phyloP scores from a whole-genome alignment of 1,139 yeast species.

The Debaryomyces nepalensis region DNA sequence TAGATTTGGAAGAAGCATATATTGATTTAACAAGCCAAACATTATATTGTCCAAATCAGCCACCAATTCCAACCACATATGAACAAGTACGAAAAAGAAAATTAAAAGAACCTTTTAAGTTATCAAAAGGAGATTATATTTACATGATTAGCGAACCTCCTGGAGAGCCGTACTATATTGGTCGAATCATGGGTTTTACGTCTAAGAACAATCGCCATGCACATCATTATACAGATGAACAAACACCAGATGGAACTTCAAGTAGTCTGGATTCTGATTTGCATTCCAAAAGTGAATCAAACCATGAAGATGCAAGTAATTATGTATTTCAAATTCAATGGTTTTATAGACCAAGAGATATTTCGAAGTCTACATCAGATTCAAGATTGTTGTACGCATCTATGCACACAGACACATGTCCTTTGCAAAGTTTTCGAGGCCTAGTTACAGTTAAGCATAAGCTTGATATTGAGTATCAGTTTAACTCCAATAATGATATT shows the following conservation, averaged over 20 bases:
- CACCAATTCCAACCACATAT: slow-evolving; percentile 18
- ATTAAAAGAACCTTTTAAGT: slow-evolving; percentile 24
- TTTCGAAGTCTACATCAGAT: slow-evolving; percentile 68
- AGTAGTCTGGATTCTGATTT: slow-evolving; percentile 1
- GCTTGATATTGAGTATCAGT: slow-evolving; percentile 60
- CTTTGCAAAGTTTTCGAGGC: slow-evolving; percentile 77
- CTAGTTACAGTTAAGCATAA: slow-evolving; percentile 69
- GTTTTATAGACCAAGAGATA: slow-evolving; percentile 90
- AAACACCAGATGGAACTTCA: neutral
- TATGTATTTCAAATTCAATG: slow-evolving; percentile 79
- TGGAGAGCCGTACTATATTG: slow-evolving; percentile 92
- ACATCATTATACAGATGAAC: neutral
- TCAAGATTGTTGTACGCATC: slow-evolving; percentile 82
- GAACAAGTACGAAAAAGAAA: slow-evolving; percentile 21
- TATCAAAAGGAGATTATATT: slow-evolving; percentile 66
- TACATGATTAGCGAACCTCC: slow-evolving; percentile 93
- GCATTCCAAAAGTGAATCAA: neutral
- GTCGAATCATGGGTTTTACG: slow-evolving; percentile 79
- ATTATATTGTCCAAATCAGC: slow-evolving; percentile 41
- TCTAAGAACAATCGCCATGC: slow-evolving; percentile 28
- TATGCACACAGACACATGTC: slow-evolving; percentile 86
- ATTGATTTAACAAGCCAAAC: slow-evolving; percentile 38
- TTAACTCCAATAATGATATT: slow-evolving; percentile 10
- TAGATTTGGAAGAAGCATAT: slow-evolving; percentile 41
- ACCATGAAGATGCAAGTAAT: slow-evolving; percentile 40